Evolutionary conservation across 2,329 filamentous ascomycete genomes (phyloP).

Genomic region (Cladophialophora immunda): DNA sequence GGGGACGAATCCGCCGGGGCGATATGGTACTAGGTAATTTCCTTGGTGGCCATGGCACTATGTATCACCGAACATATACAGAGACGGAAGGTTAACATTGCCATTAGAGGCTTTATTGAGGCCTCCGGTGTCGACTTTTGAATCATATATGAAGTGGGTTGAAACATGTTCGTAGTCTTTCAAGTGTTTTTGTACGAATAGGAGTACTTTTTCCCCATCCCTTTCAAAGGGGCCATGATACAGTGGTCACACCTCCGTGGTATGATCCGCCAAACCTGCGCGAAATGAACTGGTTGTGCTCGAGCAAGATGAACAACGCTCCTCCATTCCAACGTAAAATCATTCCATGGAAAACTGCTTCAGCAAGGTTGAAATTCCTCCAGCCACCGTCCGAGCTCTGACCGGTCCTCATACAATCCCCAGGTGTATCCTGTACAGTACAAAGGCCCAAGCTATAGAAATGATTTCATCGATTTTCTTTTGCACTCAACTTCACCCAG

Average conservation of each 20-base stretch:
- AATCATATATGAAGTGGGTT: neutral
- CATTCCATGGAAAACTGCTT: neutral
- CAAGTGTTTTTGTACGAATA: neutral
- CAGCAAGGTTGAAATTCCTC: neutral
- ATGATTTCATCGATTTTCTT: neutral
- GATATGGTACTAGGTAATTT: neutral
- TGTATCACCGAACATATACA: neutral
- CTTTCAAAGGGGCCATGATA: neutral
- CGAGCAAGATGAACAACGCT: neutral
- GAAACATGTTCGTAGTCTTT: neutral
- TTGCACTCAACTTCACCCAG: conserved; percentile 21
- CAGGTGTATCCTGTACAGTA: conserved; percentile 17
- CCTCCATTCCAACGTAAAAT: neutral
- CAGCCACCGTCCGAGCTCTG: neutral
- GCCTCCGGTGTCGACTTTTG: neutral
- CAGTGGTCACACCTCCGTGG: neutral
- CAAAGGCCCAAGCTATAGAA: conserved; percentile 6
- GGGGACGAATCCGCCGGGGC: no score
- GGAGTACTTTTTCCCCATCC: neutral
- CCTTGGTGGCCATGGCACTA: neutral
- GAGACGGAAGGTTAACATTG: neutral
- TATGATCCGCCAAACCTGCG: neutral
- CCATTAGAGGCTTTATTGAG: neutral
- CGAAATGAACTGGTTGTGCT: neutral
- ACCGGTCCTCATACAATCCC: neutral